Evolutionary conservation across 805 yeast genomes (phyloP), one percentile per base, ranked within the genome.

Genomic region (Wickerhamiella dianesei): DNA sequence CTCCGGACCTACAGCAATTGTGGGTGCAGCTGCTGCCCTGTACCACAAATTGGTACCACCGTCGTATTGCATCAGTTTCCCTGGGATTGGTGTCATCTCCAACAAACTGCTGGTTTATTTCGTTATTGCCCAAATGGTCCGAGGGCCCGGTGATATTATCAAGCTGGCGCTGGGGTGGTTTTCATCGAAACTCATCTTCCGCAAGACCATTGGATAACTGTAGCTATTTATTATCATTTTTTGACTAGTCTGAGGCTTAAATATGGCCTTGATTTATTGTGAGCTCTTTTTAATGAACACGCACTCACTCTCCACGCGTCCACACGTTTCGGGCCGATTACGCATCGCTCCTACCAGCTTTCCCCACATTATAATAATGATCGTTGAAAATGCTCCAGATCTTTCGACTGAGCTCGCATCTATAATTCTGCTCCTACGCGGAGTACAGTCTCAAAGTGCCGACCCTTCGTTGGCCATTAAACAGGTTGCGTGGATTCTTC

Each of bases 401-500:
- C 25, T 39, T 8, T 9, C 25, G 6, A 19, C 21, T 5, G 25
- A 39, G n/a, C 21, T 39, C n/a, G 21, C 41, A 8, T 13, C 41
- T 5, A 18, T 39, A 18, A 22, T 39, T 18, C 16, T 39, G 17
- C 14, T 18, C 6, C 25, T 39, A 4, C 41, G 21, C 12, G 32
- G 12, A 6, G 32, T 25, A 25, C 32, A 25, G 12, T 25, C 32
- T 25, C 32, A 12, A 25, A 25, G 32, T 25, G 6, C 32, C 12
- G 41, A 39, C 17, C 25, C 16, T 13, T 8, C 40, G 19, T 17
- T 39, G 17, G 20, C 14, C n/a, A 17, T 39, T 14, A 18, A 21
- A 18, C 41, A 39, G 25, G 20, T 51, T 9, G 51, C 48, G 2
- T 51, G 47, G 36, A 29, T 48, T 3, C 50, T 56, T 12, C 58